phyloP scores from a whole-genome alignment of 2,329 filamentous ascomycete genomes.

The Aspergillus sp. region DNA sequence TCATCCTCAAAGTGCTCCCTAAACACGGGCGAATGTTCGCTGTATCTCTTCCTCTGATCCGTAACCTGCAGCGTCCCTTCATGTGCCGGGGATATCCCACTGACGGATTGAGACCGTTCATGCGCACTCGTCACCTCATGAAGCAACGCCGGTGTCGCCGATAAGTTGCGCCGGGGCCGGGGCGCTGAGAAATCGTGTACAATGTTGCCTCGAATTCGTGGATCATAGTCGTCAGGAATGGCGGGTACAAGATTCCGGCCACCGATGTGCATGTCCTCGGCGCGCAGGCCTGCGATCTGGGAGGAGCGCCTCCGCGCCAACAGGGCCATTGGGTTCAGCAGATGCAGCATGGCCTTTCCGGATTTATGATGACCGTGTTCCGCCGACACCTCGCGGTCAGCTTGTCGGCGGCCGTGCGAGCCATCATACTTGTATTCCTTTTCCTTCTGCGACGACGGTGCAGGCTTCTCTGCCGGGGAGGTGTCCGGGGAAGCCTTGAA shows the following conservation, averaged over 20 bases:
- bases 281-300: constrained; percentile 47
- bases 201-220: constrained; percentile 61
- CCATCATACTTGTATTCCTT: constrained; percentile 28
- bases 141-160: constrained; percentile 19
- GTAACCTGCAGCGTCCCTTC: constrained; percentile 14
- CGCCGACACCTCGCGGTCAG: constrained; percentile 26
- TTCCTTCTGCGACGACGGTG: constrained; percentile 11
- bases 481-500: constrained; percentile 30
- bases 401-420: constrained; percentile 19
- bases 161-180: constrained; percentile 44
- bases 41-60: constrained; percentile 32
- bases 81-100: constrained; percentile 10
- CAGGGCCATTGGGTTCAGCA: constrained; percentile 62
- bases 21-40: constrained; percentile 58
- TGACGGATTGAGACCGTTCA: constrained; percentile 12
- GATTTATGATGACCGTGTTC: constrained; percentile 32
- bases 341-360: constrained; percentile 53
- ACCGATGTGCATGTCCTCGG: constrained; percentile 53
- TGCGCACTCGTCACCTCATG: constrained; percentile 14
- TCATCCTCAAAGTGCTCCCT: constrained; percentile 61
- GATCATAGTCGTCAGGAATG: constrained; percentile 62
- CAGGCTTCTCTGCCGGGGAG: constrained; percentile 21
- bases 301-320: constrained; percentile 57
- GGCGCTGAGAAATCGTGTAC: constrained; percentile 66
- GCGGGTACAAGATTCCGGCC: constrained; percentile 50